A percentile compares a stretch with the other conserved stretches of the same genome.
These are phyloP conservation scores for Larix sibirica DNA, from an alignment of 83 land plant genomes.

Conservation along the genomic window DNA sequence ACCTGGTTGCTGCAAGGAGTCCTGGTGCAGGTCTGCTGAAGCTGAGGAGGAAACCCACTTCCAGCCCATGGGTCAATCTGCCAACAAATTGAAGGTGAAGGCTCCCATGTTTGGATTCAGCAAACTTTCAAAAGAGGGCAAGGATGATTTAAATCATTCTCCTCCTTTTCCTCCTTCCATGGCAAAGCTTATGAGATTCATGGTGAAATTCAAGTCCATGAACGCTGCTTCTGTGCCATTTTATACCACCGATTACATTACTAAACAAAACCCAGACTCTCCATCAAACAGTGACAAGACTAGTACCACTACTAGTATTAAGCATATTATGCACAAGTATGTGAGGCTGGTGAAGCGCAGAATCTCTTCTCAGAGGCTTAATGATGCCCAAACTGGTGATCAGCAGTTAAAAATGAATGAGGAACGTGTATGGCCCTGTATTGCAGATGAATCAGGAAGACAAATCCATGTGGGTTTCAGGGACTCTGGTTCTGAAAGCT, in stretches of 20 bases:
- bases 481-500: neutral
- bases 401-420: neutral
- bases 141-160: neutral
- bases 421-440: neutral
- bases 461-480: neutral
- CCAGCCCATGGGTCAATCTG: neutral
- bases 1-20: neutral
- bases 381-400: neutral
- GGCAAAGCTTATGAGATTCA: neutral
- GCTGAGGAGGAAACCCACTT: neutral
- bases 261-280: neutral
- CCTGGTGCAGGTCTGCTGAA: neutral
- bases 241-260: neutral
- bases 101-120: neutral
- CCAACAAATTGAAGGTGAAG: neutral
- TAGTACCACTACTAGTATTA: neutral
- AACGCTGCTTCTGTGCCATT: neutral
- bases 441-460: neutral
- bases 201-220: neutral
- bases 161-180: neutral
- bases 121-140: slow-evolving; percentile 5
- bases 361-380: neutral
- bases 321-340: neutral
- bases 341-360: slow-evolving; percentile 10
- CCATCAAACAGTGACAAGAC: neutral